phyloP scores from a whole-genome alignment of 352 stramenopile species.

The Thalassiosira hispida region DNA sequence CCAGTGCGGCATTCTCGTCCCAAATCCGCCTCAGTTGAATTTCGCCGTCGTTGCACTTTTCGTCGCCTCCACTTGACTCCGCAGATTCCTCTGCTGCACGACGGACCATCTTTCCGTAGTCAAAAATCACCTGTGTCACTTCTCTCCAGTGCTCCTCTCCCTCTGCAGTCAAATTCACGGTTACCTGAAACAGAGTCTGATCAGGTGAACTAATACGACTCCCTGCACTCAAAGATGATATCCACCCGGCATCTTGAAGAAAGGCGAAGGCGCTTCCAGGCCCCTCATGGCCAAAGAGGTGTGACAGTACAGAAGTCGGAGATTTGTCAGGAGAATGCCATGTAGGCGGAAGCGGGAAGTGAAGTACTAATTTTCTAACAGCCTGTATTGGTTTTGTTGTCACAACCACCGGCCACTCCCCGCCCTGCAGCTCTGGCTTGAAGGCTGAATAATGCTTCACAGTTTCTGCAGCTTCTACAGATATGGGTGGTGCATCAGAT shows the following conservation, averaged over 20 bases:
- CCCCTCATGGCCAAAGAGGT: conserved; percentile 84
- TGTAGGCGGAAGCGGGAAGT: conserved; percentile 70
- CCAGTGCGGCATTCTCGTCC: conserved; percentile 60
- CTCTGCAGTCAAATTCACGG: conserved; percentile 71
- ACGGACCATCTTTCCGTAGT: conserved; percentile 67
- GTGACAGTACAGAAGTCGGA: conserved; percentile 62
- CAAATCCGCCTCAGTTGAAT: conserved; percentile 63
- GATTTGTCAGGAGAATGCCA: conserved; percentile 56
- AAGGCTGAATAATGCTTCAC: conserved; percentile 52
- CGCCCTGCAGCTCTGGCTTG: conserved; percentile 45
- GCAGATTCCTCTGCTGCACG: conserved; percentile 30
- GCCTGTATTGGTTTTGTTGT: conserved; percentile 71
- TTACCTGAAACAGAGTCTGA: conserved; percentile 77
- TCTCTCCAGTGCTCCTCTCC: conserved; percentile 78
- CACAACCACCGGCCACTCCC: conserved; percentile 66
- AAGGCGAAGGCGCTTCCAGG: conserved; percentile 66
- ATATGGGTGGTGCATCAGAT: conserved; percentile 62
- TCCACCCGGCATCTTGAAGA: conserved; percentile 70
- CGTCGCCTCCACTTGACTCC: conserved; percentile 10
- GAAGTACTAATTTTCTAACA: conserved; percentile 68
- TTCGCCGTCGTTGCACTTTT: conserved; percentile 6
- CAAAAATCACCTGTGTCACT: conserved; percentile 68
- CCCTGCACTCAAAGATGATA: conserved; percentile 66
- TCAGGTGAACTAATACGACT: conserved; percentile 57
- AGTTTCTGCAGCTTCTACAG: conserved; percentile 16